Conservation (phyloP, 2,329 filamentous ascomycete species). For the Pseudohalonectria lignicola region DNA sequence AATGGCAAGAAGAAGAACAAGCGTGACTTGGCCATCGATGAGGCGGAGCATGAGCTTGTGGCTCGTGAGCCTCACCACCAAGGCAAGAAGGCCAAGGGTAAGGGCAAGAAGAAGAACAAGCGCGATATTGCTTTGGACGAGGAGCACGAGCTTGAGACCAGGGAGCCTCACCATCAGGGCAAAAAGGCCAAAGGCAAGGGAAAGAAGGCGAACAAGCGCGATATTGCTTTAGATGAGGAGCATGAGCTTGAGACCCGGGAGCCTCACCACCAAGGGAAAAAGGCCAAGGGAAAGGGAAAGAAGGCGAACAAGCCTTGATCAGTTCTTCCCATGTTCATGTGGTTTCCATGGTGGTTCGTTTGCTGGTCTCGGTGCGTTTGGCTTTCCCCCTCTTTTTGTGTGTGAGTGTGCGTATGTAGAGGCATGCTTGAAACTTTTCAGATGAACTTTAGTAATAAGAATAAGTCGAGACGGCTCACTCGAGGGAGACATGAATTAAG, state of each 20-base stretch:
- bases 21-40: background rate
- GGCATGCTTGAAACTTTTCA: too few species aligned
- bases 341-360: too few species aligned
- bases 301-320: background rate
- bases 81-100: constrained; percentile 10
- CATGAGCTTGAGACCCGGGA: constrained; percentile 7
- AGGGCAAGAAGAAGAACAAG: constrained; percentile 3
- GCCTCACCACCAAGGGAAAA: constrained; percentile 10
- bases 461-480: too few species aligned
- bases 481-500: too few species aligned
- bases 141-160: constrained; percentile 6
- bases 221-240: background rate
- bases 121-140: background rate
- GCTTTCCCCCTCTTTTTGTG: too few species aligned
- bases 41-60: constrained; percentile 2
- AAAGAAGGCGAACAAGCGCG: background rate
- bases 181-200: constrained; percentile 8
- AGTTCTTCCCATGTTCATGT: too few species aligned
- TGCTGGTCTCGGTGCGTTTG: too few species aligned
- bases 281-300: constrained; percentile 7
- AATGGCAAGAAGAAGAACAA: constrained; percentile 1
- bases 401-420: too few species aligned
- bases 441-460: too few species aligned
- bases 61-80: constrained; percentile 9
- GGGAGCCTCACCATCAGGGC: constrained; percentile 10